Conservation (phyloP, 306 rosid genomes). For the Citrullus amarus region DNA sequence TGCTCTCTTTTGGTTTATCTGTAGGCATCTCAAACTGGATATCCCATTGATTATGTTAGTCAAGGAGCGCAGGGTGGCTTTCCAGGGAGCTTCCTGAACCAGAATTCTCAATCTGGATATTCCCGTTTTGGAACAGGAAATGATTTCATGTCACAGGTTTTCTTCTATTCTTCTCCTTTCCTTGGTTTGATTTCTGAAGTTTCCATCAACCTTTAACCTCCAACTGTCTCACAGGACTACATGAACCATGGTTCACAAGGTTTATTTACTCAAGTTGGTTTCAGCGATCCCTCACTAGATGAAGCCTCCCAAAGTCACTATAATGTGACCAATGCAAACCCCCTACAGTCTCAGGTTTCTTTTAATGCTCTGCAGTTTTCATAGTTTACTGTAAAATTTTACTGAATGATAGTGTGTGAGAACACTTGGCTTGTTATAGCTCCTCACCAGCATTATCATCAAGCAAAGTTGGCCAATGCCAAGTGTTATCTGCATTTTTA, state of each 20-base stretch:
- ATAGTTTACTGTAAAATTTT: not conserved
- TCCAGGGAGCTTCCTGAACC: slow-evolving; percentile 86
- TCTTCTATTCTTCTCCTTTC: not conserved
- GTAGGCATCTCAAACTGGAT: slow-evolving; percentile 95
- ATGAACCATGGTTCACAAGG: slow-evolving; percentile 92
- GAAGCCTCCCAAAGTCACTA: slow-evolving; percentile 77
- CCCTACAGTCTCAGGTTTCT: slow-evolving; percentile 93
- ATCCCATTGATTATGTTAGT: slow-evolving; percentile 77
- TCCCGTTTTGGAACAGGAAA: slow-evolving; percentile 93
- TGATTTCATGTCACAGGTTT: slow-evolving; percentile 97
- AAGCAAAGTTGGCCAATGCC: not conserved
- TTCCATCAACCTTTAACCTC: not conserved
- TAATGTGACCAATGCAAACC: slow-evolving; percentile 60
- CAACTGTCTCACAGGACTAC: slow-evolving; percentile 53
- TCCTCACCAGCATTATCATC: not conserved
- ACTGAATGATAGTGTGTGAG: not conserved
- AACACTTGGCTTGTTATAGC: not conserved
- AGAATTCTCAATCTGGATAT: slow-evolving; percentile 90
- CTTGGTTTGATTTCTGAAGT: not conserved
- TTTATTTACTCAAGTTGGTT: slow-evolving; percentile 85
- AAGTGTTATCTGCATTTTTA: not conserved
- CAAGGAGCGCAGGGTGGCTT: slow-evolving; percentile 96
- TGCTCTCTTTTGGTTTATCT: not conserved
- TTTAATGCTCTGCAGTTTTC: not conserved
- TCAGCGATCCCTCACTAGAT: slow-evolving; percentile 84